These are phyloP conservation scores for Saccharomycopsis sp. DNA, from an alignment of 805 yeast genomes.

Conservation along the genomic window DNA sequence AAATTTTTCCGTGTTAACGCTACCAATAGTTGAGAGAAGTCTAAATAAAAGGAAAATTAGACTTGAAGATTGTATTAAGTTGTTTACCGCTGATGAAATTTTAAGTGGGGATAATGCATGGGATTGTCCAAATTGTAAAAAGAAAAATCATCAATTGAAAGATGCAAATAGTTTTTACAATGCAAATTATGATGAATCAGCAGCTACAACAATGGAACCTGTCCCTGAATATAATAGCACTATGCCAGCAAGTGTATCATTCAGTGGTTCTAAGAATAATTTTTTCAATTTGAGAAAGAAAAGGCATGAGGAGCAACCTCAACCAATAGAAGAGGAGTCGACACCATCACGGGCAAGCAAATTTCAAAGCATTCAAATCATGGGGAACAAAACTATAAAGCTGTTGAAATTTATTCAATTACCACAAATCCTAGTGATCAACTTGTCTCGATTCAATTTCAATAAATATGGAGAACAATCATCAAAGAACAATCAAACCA, in stretches of 20 bases:
- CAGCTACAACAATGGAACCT: background rate
- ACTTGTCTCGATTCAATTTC: conserved; percentile 70
- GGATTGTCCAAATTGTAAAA: conserved; percentile 70
- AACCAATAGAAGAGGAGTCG: background rate
- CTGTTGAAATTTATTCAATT: conserved; percentile 66
- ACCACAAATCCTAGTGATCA: conserved; percentile 75
- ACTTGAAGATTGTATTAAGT: conserved; percentile 55
- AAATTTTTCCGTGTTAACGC: conserved; percentile 54
- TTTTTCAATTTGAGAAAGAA: conserved; percentile 12
- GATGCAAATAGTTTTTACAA: conserved; percentile 9
- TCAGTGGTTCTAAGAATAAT: conserved; percentile 1
- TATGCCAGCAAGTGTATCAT: background rate
- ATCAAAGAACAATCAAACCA: conserved; percentile 42
- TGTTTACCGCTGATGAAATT: conserved; percentile 58
- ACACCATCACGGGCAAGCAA: conserved; percentile 1
- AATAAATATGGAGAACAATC: conserved; percentile 36
- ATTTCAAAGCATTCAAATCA: conserved; percentile 17
- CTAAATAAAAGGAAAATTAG: conserved; percentile 30
- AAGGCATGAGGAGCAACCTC: conserved; percentile 9
- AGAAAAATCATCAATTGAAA: conserved; percentile 24
- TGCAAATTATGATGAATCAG: conserved; percentile 8
- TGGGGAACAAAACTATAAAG: conserved; percentile 45
- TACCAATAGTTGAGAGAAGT: conserved; percentile 47
- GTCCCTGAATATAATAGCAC: background rate
- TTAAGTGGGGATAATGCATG: conserved; percentile 71